phyloP scores from a whole-genome alignment of 164 flowering plant genomes.

The Protea cynaroides region DNA sequence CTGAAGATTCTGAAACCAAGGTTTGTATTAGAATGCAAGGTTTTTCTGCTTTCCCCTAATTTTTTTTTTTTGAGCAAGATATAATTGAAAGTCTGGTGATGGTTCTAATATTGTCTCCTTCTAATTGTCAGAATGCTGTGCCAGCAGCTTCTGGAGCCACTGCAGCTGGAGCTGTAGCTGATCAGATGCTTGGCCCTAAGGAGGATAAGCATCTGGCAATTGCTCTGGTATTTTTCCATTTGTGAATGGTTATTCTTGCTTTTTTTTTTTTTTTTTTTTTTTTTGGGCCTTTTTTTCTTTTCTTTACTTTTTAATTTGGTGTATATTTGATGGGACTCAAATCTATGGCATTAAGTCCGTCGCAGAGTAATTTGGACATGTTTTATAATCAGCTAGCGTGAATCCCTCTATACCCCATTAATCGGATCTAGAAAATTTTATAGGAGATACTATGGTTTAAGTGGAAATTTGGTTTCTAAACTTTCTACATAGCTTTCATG shows the following conservation, averaged over 20 bases:
- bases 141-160: constrained; percentile 99
- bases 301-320: background rate
- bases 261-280: background rate
- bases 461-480: too few species aligned
- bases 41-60: background rate
- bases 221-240: constrained; percentile 60
- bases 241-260: background rate
- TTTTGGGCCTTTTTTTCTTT: too few species aligned
- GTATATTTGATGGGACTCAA: too few species aligned
- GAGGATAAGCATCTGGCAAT: constrained; percentile 94
- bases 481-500: background rate
- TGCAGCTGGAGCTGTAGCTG: constrained; percentile 98
- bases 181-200: constrained; percentile 98
- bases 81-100: background rate
- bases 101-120: constrained; percentile 10
- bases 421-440: too few species aligned
- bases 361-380: too few species aligned
- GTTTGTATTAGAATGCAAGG: constrained; percentile 27
- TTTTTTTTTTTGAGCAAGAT: background rate
- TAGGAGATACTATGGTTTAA: too few species aligned
- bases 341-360: too few species aligned
- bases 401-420: too few species aligned
- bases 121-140: constrained; percentile 60
- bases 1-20: constrained; percentile 72
- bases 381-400: too few species aligned